Conservation (phyloP, 257 asterid species). For the Buddleja alternifolia region DNA sequence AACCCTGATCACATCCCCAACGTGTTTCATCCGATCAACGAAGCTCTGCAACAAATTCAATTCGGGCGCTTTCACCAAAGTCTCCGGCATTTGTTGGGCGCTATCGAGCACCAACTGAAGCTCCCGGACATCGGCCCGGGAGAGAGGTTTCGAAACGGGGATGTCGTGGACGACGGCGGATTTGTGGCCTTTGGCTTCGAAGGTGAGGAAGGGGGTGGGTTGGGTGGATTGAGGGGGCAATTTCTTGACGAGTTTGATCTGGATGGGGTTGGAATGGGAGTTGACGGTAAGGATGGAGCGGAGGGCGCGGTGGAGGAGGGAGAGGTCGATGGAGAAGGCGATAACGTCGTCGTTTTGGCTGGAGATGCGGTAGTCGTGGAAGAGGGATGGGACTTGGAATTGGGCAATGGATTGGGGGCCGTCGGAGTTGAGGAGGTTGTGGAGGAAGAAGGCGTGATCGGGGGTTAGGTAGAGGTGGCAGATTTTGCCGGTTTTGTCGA, state of each 20-base stretch:
- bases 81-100: conserved; percentile 76
- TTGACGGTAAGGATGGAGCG: conserved; percentile 73
- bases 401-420: conserved; percentile 90
- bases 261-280: conserved; percentile 46
- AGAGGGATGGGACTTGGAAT: conserved; percentile 64
- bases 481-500: conserved; percentile 77
- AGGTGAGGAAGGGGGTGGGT: conserved; percentile 70
- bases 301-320: conserved; percentile 95
- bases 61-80: conserved; percentile 68
- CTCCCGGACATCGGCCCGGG: conserved; percentile 71
- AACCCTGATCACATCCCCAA: conserved; percentile 82
- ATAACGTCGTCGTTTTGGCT: conserved; percentile 72
- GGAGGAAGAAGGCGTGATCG: conserved; percentile 85
- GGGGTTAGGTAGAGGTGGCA: conserved; percentile 78
- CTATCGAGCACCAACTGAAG: conserved; percentile 66
- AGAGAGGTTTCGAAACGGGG: conserved; percentile 83
- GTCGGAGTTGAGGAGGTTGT: conserved; percentile 86
- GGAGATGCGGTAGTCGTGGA: conserved; percentile 72
- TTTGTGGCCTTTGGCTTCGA: conserved; percentile 76
- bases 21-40: conserved; percentile 82
- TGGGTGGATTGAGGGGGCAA: conserved; percentile 71
- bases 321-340: conserved; percentile 78
- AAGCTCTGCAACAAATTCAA: conserved; percentile 59
- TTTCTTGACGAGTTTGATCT: conserved; percentile 77
- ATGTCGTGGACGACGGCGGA: conserved; percentile 95